A percentile compares a stretch with the other conserved stretches of the same genome.
phyloP scores from a whole-genome alignment of 495 filamentous ascomycete genomes.

The Podospora bellae-mahoneyi region DNA sequence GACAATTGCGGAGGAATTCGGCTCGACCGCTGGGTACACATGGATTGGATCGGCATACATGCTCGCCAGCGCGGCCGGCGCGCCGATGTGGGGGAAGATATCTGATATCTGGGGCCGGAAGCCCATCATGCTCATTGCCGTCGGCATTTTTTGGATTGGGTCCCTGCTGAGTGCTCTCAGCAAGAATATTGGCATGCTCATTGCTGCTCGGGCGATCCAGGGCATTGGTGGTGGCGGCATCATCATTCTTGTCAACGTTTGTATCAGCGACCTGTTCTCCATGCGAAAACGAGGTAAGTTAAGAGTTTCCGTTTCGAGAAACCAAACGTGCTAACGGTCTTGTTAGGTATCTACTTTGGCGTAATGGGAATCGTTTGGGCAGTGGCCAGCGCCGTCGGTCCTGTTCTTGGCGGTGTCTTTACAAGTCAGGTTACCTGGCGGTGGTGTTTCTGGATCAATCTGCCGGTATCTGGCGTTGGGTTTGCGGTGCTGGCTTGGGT shows the following conservation, averaged over 20 bases:
- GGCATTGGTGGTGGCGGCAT: conserved; percentile 82
- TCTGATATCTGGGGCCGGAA: conserved; percentile 87
- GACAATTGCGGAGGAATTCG: conserved; percentile 61
- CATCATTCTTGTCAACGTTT: conserved; percentile 75
- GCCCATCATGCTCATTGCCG: conserved; percentile 69
- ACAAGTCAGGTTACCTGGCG: conserved; percentile 53
- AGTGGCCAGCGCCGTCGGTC: conserved; percentile 53
- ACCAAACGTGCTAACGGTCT: not conserved
- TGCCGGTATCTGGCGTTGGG: conserved; percentile 71
- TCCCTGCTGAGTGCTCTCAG: conserved; percentile 69
- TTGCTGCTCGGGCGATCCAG: conserved; percentile 73
- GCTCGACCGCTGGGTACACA: conserved; percentile 64
- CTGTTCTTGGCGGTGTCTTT: conserved; percentile 64
- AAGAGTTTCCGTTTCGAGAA: conserved; percentile 21
- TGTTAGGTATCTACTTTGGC: conserved; percentile 53
- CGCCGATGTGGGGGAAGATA: conserved; percentile 78
- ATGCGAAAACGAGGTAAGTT: conserved; percentile 55
- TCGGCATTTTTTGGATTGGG: conserved; percentile 70
- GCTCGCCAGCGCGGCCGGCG: conserved; percentile 64
- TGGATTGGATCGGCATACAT: conserved; percentile 75
- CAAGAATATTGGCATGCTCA: conserved; percentile 66
- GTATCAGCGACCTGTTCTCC: conserved; percentile 76
- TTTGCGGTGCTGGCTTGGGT: conserved; percentile 65
- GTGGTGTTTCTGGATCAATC: conserved; percentile 75
- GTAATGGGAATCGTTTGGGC: conserved; percentile 52